Conservation (phyloP, 768 basidiomycete genomes). For the Russula abietina region DNA sequence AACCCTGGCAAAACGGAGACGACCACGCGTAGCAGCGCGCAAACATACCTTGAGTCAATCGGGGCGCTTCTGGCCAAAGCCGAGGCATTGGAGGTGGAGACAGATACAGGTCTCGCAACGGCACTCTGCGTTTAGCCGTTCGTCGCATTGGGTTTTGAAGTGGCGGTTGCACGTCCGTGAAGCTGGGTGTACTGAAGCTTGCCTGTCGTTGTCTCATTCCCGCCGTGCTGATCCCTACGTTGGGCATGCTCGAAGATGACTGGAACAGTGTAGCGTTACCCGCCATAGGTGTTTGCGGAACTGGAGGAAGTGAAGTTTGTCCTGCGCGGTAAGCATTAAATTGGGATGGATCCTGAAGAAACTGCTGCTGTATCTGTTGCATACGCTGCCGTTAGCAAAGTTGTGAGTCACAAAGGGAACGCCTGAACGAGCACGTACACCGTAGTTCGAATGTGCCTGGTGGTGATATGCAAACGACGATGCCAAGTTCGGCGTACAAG, state of each 20-base stretch:
- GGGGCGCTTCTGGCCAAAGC: too few relatives aligned
- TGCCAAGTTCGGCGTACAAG: too few relatives aligned
- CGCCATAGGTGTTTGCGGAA: conserved; percentile 21
- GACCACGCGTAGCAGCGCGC: too few relatives aligned
- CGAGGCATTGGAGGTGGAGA: too few relatives aligned
- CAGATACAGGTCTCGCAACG: too few relatives aligned
- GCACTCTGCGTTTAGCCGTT: too few relatives aligned
- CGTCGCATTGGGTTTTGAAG: conserved; percentile 24
- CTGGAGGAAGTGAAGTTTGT: conserved; percentile 19
- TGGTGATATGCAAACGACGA: too few relatives aligned
- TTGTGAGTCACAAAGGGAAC: too few relatives aligned
- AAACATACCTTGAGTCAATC: too few relatives aligned
- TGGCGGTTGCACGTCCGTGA: conserved; percentile 21
- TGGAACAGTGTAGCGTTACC: conserved; percentile 14
- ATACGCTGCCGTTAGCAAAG: conserved; percentile 22
- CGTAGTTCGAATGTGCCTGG: too few relatives aligned
- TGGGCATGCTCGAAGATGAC: conserved; percentile 15
- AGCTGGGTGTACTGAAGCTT: conserved; percentile 24
- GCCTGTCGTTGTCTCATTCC: conserved; percentile 26
- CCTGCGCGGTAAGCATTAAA: conserved; percentile 14
- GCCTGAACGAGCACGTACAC: too few relatives aligned
- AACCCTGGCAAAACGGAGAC: too few relatives aligned
- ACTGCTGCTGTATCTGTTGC: conserved; percentile 19
- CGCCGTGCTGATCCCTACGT: conserved; percentile 22
- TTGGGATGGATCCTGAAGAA: conserved; percentile 22